Base-by-base conservation (phyloP, 129 eudicot genomes). In the Deinandra increscens region DNA sequence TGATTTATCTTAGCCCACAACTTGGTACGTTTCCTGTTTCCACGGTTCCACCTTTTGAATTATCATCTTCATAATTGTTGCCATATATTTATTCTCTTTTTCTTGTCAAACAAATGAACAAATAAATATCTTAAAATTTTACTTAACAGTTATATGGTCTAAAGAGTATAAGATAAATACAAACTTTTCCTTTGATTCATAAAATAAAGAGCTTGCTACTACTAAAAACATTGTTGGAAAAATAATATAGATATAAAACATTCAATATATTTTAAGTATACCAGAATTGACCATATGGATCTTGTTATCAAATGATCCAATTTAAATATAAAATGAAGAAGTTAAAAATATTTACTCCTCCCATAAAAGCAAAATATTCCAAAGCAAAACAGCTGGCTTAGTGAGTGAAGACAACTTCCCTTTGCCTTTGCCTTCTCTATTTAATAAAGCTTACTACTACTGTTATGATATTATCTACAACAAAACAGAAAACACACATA, bases 331-430 rank as follows among this genome's bases (percentile, higher is more conserved):
- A 29, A 58, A 58, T 1, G 4, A 29, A 26, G 14, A 5, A 29
- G 50, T 39, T 12, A 4, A 8, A 34, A 69, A 48, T 19, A 39
- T 6, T 50, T 46, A 34, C 51, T 73, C 34, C 38, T 41, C 63
- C 54, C 53, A 63, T 1, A 51, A 18, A 60, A 49, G 13, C 15
- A 18, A 60, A 19, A 60, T 36, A 49, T 46, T 76, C 65, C 81
- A 76, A 60, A 76, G 31, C 42, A 18, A 42, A 77, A 69, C 81
- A 69, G 81, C 81, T 77, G 81, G 75, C 76, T 61, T 70, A 61
- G 71, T 75, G 60, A 75, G 49, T 59, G 66, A 54, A 33, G 79
- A 75, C 79, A 66, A 55, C 22, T 75, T 66, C 60, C 4, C n/a
- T 31, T 75, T 55, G 67, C 73, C 73, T 66, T 54, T 44, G 50